Evolutionary conservation across 352 stramenopile genomes (phyloP).

Genomic region (Phytophthora pluvialis): DNA sequence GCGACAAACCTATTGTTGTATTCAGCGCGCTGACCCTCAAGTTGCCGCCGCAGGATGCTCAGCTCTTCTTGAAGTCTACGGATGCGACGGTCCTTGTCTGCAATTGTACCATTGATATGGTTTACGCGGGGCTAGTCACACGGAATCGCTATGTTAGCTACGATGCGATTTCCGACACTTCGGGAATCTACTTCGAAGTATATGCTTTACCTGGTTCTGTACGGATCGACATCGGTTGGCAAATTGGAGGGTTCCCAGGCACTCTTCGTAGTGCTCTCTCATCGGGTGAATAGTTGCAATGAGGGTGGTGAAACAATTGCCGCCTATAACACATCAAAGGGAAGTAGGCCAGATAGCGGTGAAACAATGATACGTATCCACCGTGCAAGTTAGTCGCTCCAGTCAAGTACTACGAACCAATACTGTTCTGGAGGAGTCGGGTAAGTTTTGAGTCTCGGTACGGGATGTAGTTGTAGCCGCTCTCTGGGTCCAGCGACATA

Average conservation of each 20-base stretch:
- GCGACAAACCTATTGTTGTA: slow-evolving; percentile 82
- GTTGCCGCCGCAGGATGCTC: slow-evolving; percentile 56
- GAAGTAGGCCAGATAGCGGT: background rate
- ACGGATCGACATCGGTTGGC: slow-evolving; percentile 91
- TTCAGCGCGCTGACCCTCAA: slow-evolving; percentile 71
- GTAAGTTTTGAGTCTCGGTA: slow-evolving; percentile 89
- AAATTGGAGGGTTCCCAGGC: slow-evolving; percentile 91
- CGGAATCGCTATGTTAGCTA: slow-evolving; percentile 2
- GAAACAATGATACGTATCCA: background rate
- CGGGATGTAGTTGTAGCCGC: slow-evolving; percentile 89
- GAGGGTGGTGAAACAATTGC: slow-evolving; percentile 87
- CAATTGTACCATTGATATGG: slow-evolving; percentile 85
- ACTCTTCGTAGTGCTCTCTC: slow-evolving; percentile 92
- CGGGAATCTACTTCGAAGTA: background rate
- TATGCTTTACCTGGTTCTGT: slow-evolving; percentile 74
- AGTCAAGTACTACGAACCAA: slow-evolving; percentile 41
- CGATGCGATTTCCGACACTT: background rate
- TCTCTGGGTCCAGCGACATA: slow-evolving; percentile 88
- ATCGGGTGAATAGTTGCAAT: slow-evolving; percentile 90
- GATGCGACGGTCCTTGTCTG: slow-evolving; percentile 86
- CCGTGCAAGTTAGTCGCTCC: background rate
- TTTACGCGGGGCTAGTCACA: slow-evolving; percentile 69
- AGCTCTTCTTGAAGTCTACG: slow-evolving; percentile 85
- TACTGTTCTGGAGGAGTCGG: slow-evolving; percentile 85
- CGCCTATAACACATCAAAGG: slow-evolving; percentile 45